Evolutionary conservation across 1,284 basidiomycete genomes (phyloP).

Genomic region (Cutaneotrichosporon sp.): DNA sequence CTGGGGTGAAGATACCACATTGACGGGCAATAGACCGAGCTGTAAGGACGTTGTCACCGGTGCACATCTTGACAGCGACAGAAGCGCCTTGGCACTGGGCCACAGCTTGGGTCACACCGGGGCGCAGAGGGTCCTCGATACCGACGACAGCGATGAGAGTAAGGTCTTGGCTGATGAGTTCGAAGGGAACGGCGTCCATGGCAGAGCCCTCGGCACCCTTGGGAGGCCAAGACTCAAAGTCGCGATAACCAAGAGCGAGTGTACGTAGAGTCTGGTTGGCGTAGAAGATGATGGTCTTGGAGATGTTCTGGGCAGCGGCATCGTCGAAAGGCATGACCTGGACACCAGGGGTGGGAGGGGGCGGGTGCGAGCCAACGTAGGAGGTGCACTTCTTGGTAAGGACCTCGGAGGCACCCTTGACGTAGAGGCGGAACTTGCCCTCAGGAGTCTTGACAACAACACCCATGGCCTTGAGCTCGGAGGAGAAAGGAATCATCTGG

Average conservation of each 20-base stretch:
- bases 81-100: constrained; percentile 79
- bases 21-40: constrained; percentile 85
- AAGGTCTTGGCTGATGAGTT: constrained; percentile 65
- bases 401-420: constrained; percentile 95
- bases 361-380: constrained; percentile 66
- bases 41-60: constrained; percentile 93
- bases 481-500: constrained; percentile 93
- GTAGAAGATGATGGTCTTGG: constrained; percentile 84
- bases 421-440: constrained; percentile 65
- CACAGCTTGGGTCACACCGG: constrained; percentile 84
- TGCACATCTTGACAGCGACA: constrained; percentile 98
- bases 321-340: constrained; percentile 32
- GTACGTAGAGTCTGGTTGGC: constrained; percentile 92
- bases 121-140: constrained; percentile 92
- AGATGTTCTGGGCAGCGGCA: constrained; percentile 29
- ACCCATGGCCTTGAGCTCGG: constrained; percentile 93
- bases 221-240: constrained; percentile 85
- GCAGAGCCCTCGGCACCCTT: constrained; percentile 54
- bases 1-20: constrained; percentile 64
- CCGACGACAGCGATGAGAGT: constrained; percentile 83
- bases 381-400: constrained; percentile 65
- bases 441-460: constrained; percentile 67
- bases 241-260: constrained; percentile 86
- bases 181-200: constrained; percentile 60
- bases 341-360: constrained; percentile 14